Conservation (phyloP, 2,329 filamentous ascomycete species). For the Amphichorda felina region DNA sequence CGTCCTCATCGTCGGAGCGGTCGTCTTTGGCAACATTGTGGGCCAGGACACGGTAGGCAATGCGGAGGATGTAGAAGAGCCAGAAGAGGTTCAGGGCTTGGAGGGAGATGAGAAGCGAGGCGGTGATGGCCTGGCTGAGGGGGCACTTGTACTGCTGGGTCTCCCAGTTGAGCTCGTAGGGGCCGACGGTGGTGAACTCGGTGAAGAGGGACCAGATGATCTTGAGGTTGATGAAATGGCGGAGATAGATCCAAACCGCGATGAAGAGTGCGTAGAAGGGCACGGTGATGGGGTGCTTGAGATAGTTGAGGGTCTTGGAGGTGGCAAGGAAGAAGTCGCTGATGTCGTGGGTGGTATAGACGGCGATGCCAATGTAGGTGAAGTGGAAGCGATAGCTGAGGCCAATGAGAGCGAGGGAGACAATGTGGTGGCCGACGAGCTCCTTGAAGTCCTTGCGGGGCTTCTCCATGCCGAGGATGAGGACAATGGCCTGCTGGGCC, state of each 20-base stretch:
- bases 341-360: slow-evolving; percentile 92
- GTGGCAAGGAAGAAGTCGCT: slow-evolving; percentile 93
- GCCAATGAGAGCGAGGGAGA: slow-evolving; percentile 72
- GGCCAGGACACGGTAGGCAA: slow-evolving; percentile 58
- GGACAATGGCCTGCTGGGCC: slow-evolving; percentile 85
- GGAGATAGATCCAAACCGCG: slow-evolving; percentile 75
- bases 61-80: slow-evolving; percentile 66
- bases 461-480: slow-evolving; percentile 81
- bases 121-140: slow-evolving; percentile 56
- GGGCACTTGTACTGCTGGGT: slow-evolving; percentile 67
- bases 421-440: slow-evolving; percentile 81
- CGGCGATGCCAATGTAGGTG: slow-evolving; percentile 84
- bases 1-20: slow-evolving; percentile 57
- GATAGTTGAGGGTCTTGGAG: slow-evolving; percentile 84
- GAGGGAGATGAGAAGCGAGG: slow-evolving; percentile 49
- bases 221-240: slow-evolving; percentile 71
- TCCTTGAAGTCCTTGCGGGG: slow-evolving; percentile 92
- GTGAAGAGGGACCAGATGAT: slow-evolving; percentile 68
- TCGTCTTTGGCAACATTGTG: slow-evolving; percentile 55
- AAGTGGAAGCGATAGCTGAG: slow-evolving; percentile 94
- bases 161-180: slow-evolving; percentile 67
- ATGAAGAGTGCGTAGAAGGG: slow-evolving; percentile 83
- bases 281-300: slow-evolving; percentile 65
- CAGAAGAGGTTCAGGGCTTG: slow-evolving; percentile 74
- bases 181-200: slow-evolving; percentile 62